Percentiles rank a stretch among this genome's conserved stretches.
Conservation (phyloP, 192 early-diverging fungal genomes). For the Backusella tarrabulga region DNA sequence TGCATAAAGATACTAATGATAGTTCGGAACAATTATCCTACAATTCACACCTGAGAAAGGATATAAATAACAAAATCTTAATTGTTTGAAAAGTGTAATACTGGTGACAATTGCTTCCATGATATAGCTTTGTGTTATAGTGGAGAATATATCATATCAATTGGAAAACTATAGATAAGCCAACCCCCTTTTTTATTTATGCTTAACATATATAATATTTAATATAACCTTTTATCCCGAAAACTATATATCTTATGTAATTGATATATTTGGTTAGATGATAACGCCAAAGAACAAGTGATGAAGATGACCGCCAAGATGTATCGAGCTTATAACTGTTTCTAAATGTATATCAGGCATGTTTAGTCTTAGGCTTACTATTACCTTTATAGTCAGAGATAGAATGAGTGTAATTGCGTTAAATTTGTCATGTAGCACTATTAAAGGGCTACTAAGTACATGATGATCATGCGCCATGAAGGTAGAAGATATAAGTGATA, state of each 20-base stretch:
- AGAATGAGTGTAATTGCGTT: neutral
- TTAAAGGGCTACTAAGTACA: neutral
- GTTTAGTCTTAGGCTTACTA: neutral
- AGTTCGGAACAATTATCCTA: neutral
- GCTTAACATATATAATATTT: neutral
- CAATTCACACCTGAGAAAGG: neutral
- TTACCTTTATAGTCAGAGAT: neutral
- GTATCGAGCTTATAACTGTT: neutral
- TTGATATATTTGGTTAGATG: neutral
- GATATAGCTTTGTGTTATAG: neutral
- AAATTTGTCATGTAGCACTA: neutral
- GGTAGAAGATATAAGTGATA: no score
- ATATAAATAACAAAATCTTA: neutral
- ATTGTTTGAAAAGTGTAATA: neutral
- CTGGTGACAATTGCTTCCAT: neutral
- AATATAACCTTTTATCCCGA: neutral
- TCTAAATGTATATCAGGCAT: no score
- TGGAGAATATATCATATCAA: neutral
- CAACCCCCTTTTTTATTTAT: neutral
- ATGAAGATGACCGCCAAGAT: neutral
- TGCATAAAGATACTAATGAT: neutral
- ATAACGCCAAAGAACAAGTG: neutral
- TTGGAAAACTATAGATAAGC: neutral
- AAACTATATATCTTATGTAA: neutral
- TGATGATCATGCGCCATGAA: neutral